Evolutionary conservation across 2,329 filamentous ascomycete species (phyloP), one percentile per base, ranked within the genome.

Genomic region (Cylindrodendrum hubeiense): DNA sequence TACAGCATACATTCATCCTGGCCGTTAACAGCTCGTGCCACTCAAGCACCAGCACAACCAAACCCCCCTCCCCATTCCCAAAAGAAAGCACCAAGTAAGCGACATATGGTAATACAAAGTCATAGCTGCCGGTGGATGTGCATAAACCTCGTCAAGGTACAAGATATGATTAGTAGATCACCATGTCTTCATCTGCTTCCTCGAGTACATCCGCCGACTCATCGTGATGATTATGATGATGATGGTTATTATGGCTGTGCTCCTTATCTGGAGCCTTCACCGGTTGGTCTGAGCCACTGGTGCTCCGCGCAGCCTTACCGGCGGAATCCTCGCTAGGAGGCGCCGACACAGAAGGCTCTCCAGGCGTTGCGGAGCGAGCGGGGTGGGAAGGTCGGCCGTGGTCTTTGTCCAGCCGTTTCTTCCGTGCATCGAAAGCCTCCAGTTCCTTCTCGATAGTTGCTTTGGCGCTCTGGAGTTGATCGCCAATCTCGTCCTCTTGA

Each of bases 171-270:
- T 83, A 97, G 82, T 97, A 97, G 65, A 97, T 95, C 57, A 97
- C 93, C 72, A 91, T 94, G 75, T 97, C 94, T 82, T 98, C 94
- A 65, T 94, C 93, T 59, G 91, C 93, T 78, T 94, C 92, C 58
- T 96, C 90, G 70, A 97, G 86, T 61, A 95, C 90, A 74, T 95
- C 93, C 57, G 89, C 92, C 54, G 87, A 86, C 67, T 94, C 90
- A 74, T 95, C 92, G 65, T 92, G 86, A 71, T 86, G 76, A 63
- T 83, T 84, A 74, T 79, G 63, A 39, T 65, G 63, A n/a, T 63
- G 24, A 10, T 72, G 55, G 17, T 54, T 50, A 39, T 63, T 51
- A 44, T 61, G 60, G 6, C 19, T 34, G n/a, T 65, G 49, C 15
- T 66, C 65, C 44, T 64, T 67, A 10, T 72, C 67, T 30, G 61